Percentiles rank a stretch among this genome's conserved stretches.
phyloP scores from a whole-genome alignment of 345 rosid genomes.

The Schrenkiella parvula region DNA sequence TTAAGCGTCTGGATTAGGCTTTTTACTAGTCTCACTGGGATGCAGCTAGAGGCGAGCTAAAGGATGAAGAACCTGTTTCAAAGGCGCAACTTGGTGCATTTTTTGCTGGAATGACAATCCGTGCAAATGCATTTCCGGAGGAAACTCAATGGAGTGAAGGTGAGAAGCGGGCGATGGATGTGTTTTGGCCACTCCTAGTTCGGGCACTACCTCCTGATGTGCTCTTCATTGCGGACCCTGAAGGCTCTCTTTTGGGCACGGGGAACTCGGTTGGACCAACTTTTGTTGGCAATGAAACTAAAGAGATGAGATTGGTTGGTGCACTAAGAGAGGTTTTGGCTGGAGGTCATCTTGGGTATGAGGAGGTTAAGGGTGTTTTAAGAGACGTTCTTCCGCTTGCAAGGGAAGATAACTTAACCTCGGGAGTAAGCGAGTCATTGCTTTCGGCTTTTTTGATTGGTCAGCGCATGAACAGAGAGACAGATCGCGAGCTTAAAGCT shows the following conservation, averaged over 20 bases:
- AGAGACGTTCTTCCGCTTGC: conserved; percentile 80
- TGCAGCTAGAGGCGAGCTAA: conserved; percentile 73
- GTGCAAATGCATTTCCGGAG: conserved; percentile 86
- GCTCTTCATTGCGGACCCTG: conserved; percentile 91
- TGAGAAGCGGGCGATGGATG: conserved; percentile 67
- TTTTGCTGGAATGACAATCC: conserved; percentile 93
- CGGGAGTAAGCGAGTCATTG: conserved; percentile 82
- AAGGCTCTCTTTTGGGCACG: conserved; percentile 74
- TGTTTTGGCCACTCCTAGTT: conserved; percentile 72
- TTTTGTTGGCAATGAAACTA: conserved; percentile 59
- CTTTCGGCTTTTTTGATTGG: conserved; percentile 95
- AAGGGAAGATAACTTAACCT: conserved; percentile 36
- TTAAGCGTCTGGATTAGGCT: background rate
- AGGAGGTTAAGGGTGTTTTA: conserved; percentile 87
- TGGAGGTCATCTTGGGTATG: conserved; percentile 93
- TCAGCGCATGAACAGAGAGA: conserved; percentile 96
- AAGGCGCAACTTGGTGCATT: conserved; percentile 92
- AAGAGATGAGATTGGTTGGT: conserved; percentile 95
- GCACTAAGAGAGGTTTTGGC: conserved; percentile 90
- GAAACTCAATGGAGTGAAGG: conserved; percentile 98
- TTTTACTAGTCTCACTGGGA: background rate
- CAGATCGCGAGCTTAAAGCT: conserved; percentile 92
- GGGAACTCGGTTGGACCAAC: conserved; percentile 77
- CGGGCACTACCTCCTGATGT: conserved; percentile 78
- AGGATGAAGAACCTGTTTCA: conserved; percentile 71